Conservation (phyloP, 2,329 filamentous ascomycete genomes). For the Monilinia aucupariae region DNA sequence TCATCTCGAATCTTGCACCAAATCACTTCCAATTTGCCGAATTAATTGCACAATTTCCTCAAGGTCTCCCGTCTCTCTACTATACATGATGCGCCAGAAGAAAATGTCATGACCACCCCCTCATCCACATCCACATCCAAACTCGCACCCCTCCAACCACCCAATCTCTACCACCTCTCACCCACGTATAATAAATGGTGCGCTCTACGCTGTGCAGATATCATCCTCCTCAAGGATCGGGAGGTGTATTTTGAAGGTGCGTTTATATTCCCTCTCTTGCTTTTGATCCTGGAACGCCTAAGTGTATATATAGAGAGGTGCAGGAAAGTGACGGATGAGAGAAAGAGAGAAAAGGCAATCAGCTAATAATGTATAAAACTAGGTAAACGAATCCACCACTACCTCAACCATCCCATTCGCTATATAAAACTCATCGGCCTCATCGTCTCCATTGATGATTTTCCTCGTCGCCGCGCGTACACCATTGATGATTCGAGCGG, state of each 20-base stretch:
- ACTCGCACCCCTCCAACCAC: conserved; percentile 43
- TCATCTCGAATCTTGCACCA: neutral
- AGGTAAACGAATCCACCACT: conserved; percentile 58
- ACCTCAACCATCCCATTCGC: conserved; percentile 67
- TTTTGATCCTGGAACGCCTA: too few species aligned
- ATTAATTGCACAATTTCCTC: neutral
- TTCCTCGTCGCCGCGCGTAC: conserved; percentile 43
- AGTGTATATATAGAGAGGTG: neutral
- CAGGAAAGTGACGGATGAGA: neutral
- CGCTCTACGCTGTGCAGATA: conserved; percentile 47
- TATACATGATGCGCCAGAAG: conserved; percentile 9
- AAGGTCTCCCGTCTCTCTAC: neutral
- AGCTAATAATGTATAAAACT: neutral
- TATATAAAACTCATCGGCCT: conserved; percentile 68
- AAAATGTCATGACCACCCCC: conserved; percentile 47
- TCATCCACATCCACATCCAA: conserved; percentile 30
- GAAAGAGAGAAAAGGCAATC: neutral
- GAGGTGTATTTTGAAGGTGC: conserved; percentile 49
- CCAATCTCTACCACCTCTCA: conserved; percentile 58
- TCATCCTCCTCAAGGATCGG: conserved; percentile 44
- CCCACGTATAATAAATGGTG: conserved; percentile 57
- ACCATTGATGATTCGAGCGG: conserved; percentile 64
- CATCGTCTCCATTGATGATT: conserved; percentile 58
- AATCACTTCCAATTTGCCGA: neutral
- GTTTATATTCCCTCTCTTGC: conserved; percentile 11